Evolutionary conservation across 768 basidiomycete species (phyloP).

Genomic region (Boletus rex-veris): DNA sequence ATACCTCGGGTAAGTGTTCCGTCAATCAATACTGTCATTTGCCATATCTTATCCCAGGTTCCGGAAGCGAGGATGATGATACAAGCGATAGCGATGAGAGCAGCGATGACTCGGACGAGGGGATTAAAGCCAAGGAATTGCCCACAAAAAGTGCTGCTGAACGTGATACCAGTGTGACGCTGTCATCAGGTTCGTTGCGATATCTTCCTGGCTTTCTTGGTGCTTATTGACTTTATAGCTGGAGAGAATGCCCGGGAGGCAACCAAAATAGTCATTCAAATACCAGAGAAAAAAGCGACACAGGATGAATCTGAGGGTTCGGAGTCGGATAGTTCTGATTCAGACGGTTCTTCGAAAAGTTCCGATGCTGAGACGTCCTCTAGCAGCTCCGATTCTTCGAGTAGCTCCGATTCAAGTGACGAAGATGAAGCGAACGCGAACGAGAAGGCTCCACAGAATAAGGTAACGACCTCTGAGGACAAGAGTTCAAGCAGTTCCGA

Average conservation of each 20-base stretch:
- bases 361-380: conserved; percentile 18
- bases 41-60: conserved; percentile 12
- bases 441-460: background rate
- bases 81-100: conserved; percentile 12
- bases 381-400: conserved; percentile 9
- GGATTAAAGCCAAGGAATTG: background rate
- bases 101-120: conserved; percentile 3
- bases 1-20: conserved; percentile 15
- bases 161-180: conserved; percentile 40
- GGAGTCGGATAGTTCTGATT: conserved; percentile 12
- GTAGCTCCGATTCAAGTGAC: conserved; percentile 14
- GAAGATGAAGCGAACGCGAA: conserved; percentile 7
- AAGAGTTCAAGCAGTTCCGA: conserved; percentile 8
- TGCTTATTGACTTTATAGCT: conserved; percentile 5
- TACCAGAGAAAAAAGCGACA: conserved; percentile 2
- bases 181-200: conserved; percentile 33
- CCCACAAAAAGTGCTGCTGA: conserved; percentile 9
- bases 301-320: background rate
- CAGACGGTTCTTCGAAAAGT: conserved; percentile 15
- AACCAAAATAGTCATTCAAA: background rate
- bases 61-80: conserved; percentile 1
- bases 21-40: background rate
- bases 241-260: conserved; percentile 7
- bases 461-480: background rate
- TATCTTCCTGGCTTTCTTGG: background rate